phyloP scores from a whole-genome alignment of 208 protist species.

The Naegleria gruberi region DNA sequence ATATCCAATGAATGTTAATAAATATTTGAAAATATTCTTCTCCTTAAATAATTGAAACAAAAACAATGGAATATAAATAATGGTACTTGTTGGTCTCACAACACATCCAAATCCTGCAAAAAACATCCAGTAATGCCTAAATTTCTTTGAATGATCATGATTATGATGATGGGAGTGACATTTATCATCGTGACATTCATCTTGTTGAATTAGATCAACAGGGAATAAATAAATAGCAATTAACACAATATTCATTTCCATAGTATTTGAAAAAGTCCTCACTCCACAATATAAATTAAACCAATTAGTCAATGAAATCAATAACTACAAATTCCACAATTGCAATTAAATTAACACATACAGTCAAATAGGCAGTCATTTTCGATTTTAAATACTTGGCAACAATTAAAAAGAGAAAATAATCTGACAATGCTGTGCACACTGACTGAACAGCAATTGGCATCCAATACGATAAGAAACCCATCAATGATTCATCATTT shows the following conservation, averaged over 20 bases:
- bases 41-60: background rate
- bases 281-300: constrained; percentile 21
- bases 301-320: background rate
- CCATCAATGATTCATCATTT: background rate
- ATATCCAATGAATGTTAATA: background rate
- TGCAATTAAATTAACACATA: background rate
- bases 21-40: background rate
- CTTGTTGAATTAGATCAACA: background rate
- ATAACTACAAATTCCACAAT: background rate
- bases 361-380: background rate
- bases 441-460: background rate
- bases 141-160: background rate
- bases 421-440: background rate
- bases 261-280: constrained; percentile 19
- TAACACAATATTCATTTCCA: background rate
- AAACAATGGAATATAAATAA: background rate
- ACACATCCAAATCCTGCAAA: constrained; percentile 3
- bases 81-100: background rate
- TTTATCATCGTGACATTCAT: background rate
- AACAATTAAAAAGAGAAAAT: background rate
- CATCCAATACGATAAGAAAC: background rate
- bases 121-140: background rate
- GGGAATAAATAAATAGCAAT: background rate
- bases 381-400: background rate
- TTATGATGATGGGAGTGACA: background rate